Evolutionary conservation across 2,329 filamentous ascomycete genomes (phyloP).

Genomic region (Cadophora malorum): DNA sequence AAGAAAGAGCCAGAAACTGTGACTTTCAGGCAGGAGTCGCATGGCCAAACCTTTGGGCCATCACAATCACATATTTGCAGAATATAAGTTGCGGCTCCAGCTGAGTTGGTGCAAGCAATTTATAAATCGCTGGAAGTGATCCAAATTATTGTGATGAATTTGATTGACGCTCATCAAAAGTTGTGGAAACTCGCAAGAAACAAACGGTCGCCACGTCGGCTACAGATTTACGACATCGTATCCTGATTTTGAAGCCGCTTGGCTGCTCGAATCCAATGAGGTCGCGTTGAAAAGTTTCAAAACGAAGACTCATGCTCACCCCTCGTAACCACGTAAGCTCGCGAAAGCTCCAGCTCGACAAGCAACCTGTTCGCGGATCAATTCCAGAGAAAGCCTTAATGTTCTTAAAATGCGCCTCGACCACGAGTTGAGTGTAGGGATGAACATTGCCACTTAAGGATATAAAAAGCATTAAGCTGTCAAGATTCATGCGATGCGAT

Average conservation of each 20-base stretch:
- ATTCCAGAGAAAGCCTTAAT: conserved; percentile 17
- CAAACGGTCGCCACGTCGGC: neutral
- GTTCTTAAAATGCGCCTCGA: conserved; percentile 12
- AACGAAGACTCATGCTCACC: neutral
- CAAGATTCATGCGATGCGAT: conserved; percentile 22
- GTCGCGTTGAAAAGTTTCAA: neutral
- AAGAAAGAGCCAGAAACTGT: too few relatives aligned
- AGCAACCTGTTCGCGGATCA: conserved; percentile 12
- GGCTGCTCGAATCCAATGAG: neutral
- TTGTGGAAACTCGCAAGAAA: conserved; percentile 11
- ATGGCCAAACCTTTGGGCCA: too few relatives aligned
- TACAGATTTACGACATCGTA: neutral
- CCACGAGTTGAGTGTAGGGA: conserved; percentile 14
- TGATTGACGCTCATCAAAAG: conserved; percentile 15
- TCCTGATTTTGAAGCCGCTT: conserved; percentile 2
- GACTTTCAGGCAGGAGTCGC: too few relatives aligned
- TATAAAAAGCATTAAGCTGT: conserved; percentile 11
- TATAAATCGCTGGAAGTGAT: neutral
- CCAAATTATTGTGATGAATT: too few relatives aligned
- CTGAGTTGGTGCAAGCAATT: neutral
- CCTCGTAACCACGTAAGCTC: conserved; percentile 13
- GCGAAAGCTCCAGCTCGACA: conserved; percentile 14
- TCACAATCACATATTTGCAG: too few relatives aligned
- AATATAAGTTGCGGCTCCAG: too few relatives aligned
- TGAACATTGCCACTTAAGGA: conserved; percentile 22